phyloP scores from a whole-genome alignment of 768 basidiomycete genomes.

The Leccinum uliginosum region DNA sequence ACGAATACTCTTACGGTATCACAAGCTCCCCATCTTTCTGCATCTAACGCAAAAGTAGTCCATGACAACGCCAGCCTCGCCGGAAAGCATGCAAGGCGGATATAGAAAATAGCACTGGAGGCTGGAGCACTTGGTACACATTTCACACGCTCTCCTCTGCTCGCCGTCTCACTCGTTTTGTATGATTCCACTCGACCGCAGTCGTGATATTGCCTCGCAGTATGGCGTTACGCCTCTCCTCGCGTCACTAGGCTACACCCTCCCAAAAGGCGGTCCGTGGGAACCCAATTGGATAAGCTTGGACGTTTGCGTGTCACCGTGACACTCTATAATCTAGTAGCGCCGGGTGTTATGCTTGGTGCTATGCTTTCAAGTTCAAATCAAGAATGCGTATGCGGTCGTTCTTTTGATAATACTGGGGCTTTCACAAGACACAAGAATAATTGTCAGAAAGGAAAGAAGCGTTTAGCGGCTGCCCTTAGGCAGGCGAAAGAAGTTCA shows the following conservation, averaged over 20 bases:
- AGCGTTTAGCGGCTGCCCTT: neutral
- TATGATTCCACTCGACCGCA: slow-evolving; percentile 95
- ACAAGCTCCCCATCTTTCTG: too few relatives aligned
- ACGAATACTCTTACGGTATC: too few relatives aligned
- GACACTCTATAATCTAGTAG: too few relatives aligned
- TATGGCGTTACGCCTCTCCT: slow-evolving; percentile 89
- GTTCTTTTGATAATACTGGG: neutral
- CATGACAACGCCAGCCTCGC: slow-evolving; percentile 40
- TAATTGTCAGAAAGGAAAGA: neutral
- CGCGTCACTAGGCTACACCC: slow-evolving; percentile 60
- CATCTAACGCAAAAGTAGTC: too few relatives aligned
- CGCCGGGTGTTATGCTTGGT: too few relatives aligned
- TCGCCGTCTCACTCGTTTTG: slow-evolving; percentile 6
- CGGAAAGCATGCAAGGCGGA: slow-evolving; percentile 95
- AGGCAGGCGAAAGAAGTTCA: neutral
- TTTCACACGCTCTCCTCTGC: slow-evolving; percentile 4
- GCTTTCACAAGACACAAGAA: neutral
- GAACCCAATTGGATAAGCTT: too few relatives aligned
- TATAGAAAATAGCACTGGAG: slow-evolving; percentile 89
- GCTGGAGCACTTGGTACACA: slow-evolving; percentile 80
- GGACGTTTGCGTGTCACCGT: too few relatives aligned
- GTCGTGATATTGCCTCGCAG: slow-evolving; percentile 86
- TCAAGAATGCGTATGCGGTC: too few relatives aligned
- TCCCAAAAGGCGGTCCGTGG: too few relatives aligned
- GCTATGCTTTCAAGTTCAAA: too few relatives aligned